A percentile compares a stretch with the other conserved stretches of the same genome.
phyloP scores from a whole-genome alignment of 345 rosid genomes.

The sweet orange (Citrus sinensis) region DNA sequence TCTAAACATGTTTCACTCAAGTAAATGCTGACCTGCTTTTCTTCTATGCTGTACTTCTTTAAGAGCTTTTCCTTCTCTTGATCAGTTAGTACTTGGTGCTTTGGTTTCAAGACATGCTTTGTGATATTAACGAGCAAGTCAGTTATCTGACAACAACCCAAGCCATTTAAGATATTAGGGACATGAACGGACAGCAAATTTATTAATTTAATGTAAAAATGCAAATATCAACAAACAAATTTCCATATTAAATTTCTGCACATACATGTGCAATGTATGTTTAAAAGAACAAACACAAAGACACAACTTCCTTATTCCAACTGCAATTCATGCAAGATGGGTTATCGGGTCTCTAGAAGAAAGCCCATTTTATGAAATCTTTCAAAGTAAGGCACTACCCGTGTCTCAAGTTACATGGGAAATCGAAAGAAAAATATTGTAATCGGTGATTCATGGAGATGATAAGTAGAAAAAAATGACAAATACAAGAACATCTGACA shows the following conservation, averaged over 20 bases:
- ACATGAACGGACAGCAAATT: neutral
- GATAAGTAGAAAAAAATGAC: neutral
- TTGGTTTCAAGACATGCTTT: constrained; percentile 74
- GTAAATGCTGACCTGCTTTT: constrained; percentile 71
- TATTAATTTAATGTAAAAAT: neutral
- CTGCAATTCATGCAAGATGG: neutral
- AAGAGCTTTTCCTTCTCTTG: constrained; percentile 62
- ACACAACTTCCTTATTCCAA: neutral
- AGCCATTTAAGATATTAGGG: neutral
- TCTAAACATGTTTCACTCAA: neutral
- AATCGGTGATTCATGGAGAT: neutral
- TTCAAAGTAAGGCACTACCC: neutral
- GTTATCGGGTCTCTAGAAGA: too few species aligned
- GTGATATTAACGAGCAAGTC: constrained; percentile 81
- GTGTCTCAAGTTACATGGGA: neutral
- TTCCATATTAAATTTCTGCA: neutral
- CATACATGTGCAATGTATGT: neutral
- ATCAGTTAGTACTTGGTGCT: constrained; percentile 57
- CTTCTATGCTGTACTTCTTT: constrained; percentile 58
- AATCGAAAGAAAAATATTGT: neutral
- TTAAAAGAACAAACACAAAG: neutral
- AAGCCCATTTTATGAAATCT: too few species aligned
- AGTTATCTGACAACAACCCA: constrained; percentile 46
- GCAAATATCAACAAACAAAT: neutral
- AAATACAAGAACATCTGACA: neutral